Base-by-base conservation (phyloP, 768 basidiomycete genomes). In the Russula olivacea region DNA sequence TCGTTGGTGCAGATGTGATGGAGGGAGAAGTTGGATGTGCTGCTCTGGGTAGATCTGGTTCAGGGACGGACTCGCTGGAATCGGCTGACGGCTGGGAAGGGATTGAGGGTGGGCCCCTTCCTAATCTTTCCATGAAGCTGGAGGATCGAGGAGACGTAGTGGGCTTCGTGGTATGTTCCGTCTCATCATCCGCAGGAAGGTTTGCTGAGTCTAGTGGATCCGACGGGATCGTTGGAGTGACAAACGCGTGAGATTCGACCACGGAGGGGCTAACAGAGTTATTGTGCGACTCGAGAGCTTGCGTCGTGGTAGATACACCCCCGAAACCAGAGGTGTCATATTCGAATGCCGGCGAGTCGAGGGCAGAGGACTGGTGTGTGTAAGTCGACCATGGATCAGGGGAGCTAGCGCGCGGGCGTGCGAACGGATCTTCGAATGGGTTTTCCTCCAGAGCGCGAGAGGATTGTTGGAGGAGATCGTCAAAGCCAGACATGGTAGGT, bases 51-150 rank as follows among this genome's bases (percentile, higher is more conserved):
- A 49, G 45, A 48, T 49, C 48, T 21, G 30, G 21, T 7, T 58
- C 59, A 11, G 55, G 11, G 38, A 58, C 55, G 1, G 61, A 56
- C 28, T 66, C 68, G 23, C 66, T 58, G 30, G 68, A 63, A 25
- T 15, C 21, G 71, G 70, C 25, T 65, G 66, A 57, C 68, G 71
- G 9, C 69, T 71, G 15, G 66, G 57, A 47, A 34, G 40, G 1
- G 59, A 6, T 61, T 63, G 50, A 32, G 19, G 51, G 61, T 61
- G 61, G 25, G 7, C 34, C 55, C 6, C 14, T n/a, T 38, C 48
- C 60, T 55, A 82, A 65, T 67, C 81, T 81, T 72, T 84, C 79
- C 67, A 77, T 79, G 72, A 84, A 84, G 6, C 83, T 83, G n/a
- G 81, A 80, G 11, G 77, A 74, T 25, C 58, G 68, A 14, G 67